Evolutionary conservation across 768 basidiomycete genomes (phyloP).

Genomic region (Clitopilus passeckerianus): DNA sequence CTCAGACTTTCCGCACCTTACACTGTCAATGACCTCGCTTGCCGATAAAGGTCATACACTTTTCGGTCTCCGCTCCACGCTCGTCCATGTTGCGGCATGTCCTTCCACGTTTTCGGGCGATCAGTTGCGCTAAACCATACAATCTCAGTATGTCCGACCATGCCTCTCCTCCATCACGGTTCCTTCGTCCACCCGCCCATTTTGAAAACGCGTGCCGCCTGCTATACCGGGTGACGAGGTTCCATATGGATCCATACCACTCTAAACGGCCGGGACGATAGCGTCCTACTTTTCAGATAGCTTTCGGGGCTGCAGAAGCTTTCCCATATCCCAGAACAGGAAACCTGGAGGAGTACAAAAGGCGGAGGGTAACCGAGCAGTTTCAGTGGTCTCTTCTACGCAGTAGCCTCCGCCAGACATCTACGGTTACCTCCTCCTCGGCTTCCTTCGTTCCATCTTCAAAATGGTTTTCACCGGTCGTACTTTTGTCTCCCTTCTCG

Average conservation of each 20-base stretch:
- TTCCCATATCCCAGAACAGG: not conserved
- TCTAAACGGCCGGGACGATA: not conserved
- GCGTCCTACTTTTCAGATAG: not conserved
- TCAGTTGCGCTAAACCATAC: not conserved
- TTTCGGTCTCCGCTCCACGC: not conserved
- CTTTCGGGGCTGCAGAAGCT: not conserved
- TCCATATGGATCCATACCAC: not conserved
- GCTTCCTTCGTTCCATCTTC: not conserved
- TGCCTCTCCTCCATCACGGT: not conserved
- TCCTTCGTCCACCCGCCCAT: not conserved
- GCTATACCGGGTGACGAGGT: not conserved
- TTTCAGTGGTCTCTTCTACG: not conserved
- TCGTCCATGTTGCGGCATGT: not conserved
- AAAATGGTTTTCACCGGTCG: slow-evolving; percentile 3
- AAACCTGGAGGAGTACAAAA: not conserved
- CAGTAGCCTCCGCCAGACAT: not conserved
- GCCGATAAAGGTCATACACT: not conserved
- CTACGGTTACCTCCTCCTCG: not conserved
- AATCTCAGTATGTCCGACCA: not conserved
- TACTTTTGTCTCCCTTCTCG: not conserved
- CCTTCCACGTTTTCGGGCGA: not conserved
- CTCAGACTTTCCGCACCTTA: not conserved
- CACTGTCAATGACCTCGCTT: not conserved
- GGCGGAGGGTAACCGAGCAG: not conserved
- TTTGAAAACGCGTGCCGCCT: not conserved